phyloP scores from a whole-genome alignment of 2,329 filamentous ascomycete species.

The Aspergillus nomiae region DNA sequence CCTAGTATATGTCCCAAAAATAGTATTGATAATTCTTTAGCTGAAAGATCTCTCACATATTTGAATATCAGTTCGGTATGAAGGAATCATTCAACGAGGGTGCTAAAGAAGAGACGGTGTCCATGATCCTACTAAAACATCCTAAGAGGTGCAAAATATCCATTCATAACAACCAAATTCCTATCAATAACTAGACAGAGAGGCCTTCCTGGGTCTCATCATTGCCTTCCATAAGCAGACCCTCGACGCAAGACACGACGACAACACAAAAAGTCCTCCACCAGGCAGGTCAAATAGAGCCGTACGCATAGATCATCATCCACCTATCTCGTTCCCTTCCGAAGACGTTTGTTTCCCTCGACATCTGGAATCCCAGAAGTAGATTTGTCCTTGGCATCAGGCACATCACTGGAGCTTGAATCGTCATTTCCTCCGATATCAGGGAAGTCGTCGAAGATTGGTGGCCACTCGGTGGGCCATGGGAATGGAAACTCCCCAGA shows the following conservation, averaged over 20 bases:
- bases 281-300: not conserved
- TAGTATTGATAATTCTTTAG: no score
- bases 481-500: not conserved
- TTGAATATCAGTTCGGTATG: no score
- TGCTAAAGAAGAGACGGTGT: not conserved
- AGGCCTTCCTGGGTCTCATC: not conserved
- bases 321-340: not conserved
- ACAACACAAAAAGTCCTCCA: not conserved
- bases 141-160: no score
- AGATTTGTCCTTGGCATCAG: not conserved
- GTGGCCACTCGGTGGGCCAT: not conserved
- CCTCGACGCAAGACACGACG: not conserved
- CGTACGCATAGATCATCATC: not conserved
- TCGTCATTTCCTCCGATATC: not conserved
- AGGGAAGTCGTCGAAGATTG: not conserved
- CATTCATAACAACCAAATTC: not conserved
- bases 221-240: not conserved
- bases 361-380: not conserved
- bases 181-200: not conserved
- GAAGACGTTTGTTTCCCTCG: not conserved
- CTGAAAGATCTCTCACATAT: no score
- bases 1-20: no score
- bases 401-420: not conserved
- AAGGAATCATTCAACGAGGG: not conserved
- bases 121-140: not conserved